phyloP scores from a whole-genome alignment of 73 alveolate genomes.

The Halteria grandinella region DNA sequence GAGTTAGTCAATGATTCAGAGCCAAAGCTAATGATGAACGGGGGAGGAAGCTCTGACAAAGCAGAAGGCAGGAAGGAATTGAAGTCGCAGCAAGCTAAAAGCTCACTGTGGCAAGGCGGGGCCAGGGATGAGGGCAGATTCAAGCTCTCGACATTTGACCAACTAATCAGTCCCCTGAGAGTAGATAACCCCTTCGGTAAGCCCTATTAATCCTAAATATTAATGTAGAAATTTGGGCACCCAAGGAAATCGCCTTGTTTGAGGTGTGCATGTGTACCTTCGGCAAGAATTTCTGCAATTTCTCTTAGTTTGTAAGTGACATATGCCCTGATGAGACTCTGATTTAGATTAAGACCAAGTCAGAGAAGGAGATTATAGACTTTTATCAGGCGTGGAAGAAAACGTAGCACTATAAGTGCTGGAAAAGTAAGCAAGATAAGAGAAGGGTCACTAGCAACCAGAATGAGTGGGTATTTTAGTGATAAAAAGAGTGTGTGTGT shows the following conservation, averaged over 20 bases:
- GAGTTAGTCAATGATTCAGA: no score
- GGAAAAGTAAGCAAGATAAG: conserved; percentile 57
- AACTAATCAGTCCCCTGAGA: conserved; percentile 49
- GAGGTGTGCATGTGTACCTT: conserved; percentile 57
- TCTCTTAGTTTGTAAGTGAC: conserved; percentile 33
- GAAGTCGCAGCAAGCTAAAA: no score
- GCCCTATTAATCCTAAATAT: not conserved
- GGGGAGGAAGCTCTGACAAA: no score
- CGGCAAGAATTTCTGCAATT: conserved; percentile 39
- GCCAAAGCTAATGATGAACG: no score
- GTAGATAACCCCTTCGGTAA: conserved; percentile 63
- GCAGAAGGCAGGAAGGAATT: no score
- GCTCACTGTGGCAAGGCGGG: no score
- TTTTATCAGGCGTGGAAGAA: conserved; percentile 60
- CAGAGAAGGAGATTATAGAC: conserved; percentile 41
- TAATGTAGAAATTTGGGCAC: conserved; percentile 56
- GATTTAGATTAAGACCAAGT: conserved; percentile 44
- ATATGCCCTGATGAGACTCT: not conserved
- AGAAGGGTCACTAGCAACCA: conserved; percentile 20
- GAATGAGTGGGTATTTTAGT: conserved; percentile 65
- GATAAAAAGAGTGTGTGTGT: no score
- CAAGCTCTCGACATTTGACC: conserved; percentile 53
- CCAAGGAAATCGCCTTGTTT: conserved; percentile 67
- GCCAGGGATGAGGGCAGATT: conserved; percentile 32
- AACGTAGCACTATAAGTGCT: conserved; percentile 47